phyloP scores from a whole-genome alignment of 2,329 filamentous ascomycete genomes.

The Balansia obtecta region DNA sequence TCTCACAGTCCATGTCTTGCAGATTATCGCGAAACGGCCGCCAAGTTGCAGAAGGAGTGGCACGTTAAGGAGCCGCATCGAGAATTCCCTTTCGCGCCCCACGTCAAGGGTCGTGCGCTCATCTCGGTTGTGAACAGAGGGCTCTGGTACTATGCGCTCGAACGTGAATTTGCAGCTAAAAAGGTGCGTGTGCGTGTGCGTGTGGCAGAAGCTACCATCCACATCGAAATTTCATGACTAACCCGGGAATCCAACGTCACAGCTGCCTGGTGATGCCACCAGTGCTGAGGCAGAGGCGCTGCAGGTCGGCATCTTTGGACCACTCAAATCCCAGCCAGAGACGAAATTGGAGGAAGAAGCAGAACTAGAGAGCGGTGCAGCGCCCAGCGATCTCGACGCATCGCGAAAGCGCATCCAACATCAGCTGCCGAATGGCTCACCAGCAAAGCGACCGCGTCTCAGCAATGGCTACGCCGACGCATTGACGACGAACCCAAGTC shows the following conservation, averaged over 20 bases:
- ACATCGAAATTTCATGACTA: too few relatives aligned
- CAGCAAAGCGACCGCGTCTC: conserved; percentile 45
- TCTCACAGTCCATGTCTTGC: conserved; percentile 10
- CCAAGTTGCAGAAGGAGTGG: conserved; percentile 59
- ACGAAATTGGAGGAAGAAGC: conserved; percentile 25
- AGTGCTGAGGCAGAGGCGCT: conserved; percentile 32
- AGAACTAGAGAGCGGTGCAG: conserved; percentile 24
- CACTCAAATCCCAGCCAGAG: conserved; percentile 33
- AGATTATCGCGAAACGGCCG: conserved; percentile 57
- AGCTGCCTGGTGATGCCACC: conserved; percentile 34
- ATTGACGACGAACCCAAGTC: conserved; percentile 17
- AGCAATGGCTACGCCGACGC: conserved; percentile 51
- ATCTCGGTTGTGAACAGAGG: conserved; percentile 52
- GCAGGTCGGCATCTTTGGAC: conserved; percentile 45
- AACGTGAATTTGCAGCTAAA: conserved; percentile 39
- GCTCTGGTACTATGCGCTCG: conserved; percentile 46
- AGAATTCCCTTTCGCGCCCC: conserved; percentile 49
- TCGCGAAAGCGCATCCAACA: conserved; percentile 38
- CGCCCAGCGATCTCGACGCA: conserved; percentile 26
- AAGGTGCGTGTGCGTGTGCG: too few relatives aligned
- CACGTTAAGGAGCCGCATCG: conserved; percentile 49
- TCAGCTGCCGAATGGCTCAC: conserved; percentile 38
- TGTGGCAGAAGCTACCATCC: too few relatives aligned
- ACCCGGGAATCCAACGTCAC: conserved; percentile 15
- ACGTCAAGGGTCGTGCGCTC: conserved; percentile 52